phyloP scores from a whole-genome alignment of 495 filamentous ascomycete species.

The Echria macrotheca region DNA sequence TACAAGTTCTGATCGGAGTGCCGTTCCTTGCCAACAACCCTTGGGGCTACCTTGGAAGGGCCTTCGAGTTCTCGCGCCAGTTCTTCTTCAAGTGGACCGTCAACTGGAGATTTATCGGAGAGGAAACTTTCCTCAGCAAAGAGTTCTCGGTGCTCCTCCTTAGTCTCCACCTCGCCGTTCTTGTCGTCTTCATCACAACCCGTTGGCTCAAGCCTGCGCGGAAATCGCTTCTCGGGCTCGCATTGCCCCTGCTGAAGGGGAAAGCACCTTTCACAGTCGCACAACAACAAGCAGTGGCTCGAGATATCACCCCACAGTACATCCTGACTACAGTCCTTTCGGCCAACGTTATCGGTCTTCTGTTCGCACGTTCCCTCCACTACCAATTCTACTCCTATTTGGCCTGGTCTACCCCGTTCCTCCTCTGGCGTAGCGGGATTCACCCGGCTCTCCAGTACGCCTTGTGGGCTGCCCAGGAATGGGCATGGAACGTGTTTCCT shows the following conservation, averaged over 20 bases:
- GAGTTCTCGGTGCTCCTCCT: slow-evolving; percentile 66
- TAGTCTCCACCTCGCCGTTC: slow-evolving; percentile 57
- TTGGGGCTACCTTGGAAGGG: slow-evolving; percentile 65
- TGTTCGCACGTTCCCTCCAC: slow-evolving; percentile 87
- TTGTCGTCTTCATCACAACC: slow-evolving; percentile 54
- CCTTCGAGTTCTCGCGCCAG: slow-evolving; percentile 82
- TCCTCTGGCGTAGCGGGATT: slow-evolving; percentile 76
- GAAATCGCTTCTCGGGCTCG: slow-evolving; percentile 39
- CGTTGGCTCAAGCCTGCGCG: slow-evolving; percentile 46
- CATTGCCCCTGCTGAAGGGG: slow-evolving; percentile 48
- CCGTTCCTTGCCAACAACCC: slow-evolving; percentile 70
- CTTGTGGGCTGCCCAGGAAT: slow-evolving; percentile 83
- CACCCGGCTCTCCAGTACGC: slow-evolving; percentile 66
- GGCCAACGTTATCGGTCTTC: slow-evolving; percentile 75
- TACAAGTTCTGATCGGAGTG: slow-evolving; percentile 70
- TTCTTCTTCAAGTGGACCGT: slow-evolving; percentile 99
- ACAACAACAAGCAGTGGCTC: slow-evolving; percentile 49
- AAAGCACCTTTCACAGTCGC: slow-evolving; percentile 47
- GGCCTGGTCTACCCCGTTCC: slow-evolving; percentile 84
- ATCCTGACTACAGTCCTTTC: slow-evolving; percentile 74
- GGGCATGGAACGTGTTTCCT: slow-evolving; percentile 97
- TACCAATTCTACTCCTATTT: slow-evolving; percentile 97
- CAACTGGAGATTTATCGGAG: slow-evolving; percentile 90
- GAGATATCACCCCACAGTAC: slow-evolving; percentile 63
- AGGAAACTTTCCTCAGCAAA: slow-evolving; percentile 73